These are phyloP conservation scores for Mycena pura DNA, from an alignment of 768 basidiomycete genomes.

Conservation along the genomic window DNA sequence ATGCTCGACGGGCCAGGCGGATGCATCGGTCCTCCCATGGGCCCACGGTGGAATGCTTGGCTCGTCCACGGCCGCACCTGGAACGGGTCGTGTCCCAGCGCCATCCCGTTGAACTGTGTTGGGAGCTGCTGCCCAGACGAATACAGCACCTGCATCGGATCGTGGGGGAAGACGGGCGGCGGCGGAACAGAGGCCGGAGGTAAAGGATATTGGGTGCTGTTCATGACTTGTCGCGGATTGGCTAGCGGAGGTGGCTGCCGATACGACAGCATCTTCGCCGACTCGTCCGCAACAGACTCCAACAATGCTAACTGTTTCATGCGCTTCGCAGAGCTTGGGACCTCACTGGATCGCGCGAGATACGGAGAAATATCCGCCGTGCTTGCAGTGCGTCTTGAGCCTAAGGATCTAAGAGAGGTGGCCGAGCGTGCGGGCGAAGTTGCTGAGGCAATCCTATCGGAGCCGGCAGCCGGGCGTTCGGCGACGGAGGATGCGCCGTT, in stretches of 20 bases:
- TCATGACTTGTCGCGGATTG: background rate
- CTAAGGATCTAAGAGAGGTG: conserved; percentile 32
- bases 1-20: conserved; percentile 41
- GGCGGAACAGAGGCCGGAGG: conserved; percentile 28
- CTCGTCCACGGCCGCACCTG: conserved; percentile 46
- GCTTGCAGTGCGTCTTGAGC: conserved; percentile 51
- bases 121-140: conserved; percentile 17
- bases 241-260: conserved; percentile 15
- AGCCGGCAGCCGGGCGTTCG: conserved; percentile 12
- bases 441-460: conserved; percentile 17
- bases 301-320: conserved; percentile 75
- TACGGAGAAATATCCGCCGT: conserved; percentile 77
- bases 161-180: conserved; percentile 16
- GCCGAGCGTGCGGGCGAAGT: conserved; percentile 26
- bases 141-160: conserved; percentile 27
- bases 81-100: conserved; percentile 23
- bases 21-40: conserved; percentile 37
- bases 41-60: conserved; percentile 28
- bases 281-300: conserved; percentile 77
- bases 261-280: conserved; percentile 55
- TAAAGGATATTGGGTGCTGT: conserved; percentile 20
- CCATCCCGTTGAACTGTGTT: conserved; percentile 7
- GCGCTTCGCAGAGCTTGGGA: conserved; percentile 65
- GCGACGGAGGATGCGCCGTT: conserved; percentile 9
- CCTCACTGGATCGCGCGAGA: conserved; percentile 58